Base-by-base conservation (phyloP, 345 rosid genomes). In the Pugionium cornutum region DNA sequence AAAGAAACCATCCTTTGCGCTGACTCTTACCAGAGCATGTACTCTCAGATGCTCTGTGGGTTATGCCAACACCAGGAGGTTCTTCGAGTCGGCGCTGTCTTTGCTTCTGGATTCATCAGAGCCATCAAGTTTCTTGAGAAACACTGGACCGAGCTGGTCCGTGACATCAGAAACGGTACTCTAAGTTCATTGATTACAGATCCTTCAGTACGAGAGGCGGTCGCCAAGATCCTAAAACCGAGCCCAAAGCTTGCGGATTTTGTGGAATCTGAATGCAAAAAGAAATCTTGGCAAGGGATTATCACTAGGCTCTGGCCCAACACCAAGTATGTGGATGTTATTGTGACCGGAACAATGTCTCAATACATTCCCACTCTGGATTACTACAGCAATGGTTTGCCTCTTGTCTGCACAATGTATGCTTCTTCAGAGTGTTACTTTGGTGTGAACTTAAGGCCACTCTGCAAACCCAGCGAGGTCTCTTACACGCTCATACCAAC, bases 301-400 rank as follows among this genome's bases (percentile, higher is more conserved):
- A 85, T 87, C 34, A 85, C 88, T 39, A 78, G 81, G 76, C 45
- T 87, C 2, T 87, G 95, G 95, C 91, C 90, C 10, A 85, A 87
- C 70, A 85, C 90, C 2, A 87, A 85, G 77, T 85, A 85, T 74
- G 91, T 94, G 57, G 99, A 94, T 80, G 97, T 94, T 45, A 90
- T 94, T 78, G 97, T 90, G 81, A 94, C 99, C 5, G 99, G 99
- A 52, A 85, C 99, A 25, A 94, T 94, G 99, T 94, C 97, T 53
- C 99, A 94, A 64, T 94, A 94, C 49, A 94, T 94, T 58, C 97
- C 95, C 25, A 90, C 89, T 48, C 87, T 94, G 45, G 99, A 94
- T 75, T 90, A 82, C 68, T 88, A 90, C 55, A 94, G 97, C 75
- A 83, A 86, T 48, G 83, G 84, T 37, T 77, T 94, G 73, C 97